These are phyloP conservation scores for Trichoderma gracile DNA, from an alignment of 2,329 filamentous ascomycete genomes.

Conservation along the genomic window DNA sequence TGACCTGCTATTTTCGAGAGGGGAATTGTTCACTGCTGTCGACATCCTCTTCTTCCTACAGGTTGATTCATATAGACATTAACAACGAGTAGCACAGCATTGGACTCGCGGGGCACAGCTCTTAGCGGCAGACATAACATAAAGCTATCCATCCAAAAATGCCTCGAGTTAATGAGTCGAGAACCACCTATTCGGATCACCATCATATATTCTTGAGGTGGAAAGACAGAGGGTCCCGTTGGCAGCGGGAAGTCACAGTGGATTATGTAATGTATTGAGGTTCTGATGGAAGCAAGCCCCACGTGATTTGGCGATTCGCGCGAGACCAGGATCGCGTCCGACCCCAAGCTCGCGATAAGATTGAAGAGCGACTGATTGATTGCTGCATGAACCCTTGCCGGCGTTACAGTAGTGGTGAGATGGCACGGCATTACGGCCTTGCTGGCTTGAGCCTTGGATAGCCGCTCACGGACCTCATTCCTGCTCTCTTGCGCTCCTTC, in stretches of 20 bases:
- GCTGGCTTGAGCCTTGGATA: background rate
- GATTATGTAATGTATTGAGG: background rate
- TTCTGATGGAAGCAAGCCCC: background rate
- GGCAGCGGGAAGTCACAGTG: background rate
- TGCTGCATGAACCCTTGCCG: background rate
- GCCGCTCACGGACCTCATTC: background rate
- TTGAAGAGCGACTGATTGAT: background rate
- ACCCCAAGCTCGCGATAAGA: background rate
- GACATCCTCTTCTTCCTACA: no score
- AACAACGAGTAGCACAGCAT: background rate
- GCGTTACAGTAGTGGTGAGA: background rate
- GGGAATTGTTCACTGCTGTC: no score
- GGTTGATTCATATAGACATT: no score
- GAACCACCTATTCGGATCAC: no score
- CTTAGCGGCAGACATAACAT: background rate
- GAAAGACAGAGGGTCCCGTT: background rate
- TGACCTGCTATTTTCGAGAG: no score
- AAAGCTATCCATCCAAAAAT: background rate
- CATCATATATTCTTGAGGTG: background rate
- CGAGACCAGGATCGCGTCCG: background rate
- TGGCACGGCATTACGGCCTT: background rate
- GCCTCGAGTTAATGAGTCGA: background rate
- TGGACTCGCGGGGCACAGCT: background rate
- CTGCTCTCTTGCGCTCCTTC: background rate
- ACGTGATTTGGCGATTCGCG: conserved; percentile 18